Base-by-base conservation (phyloP, 495 filamentous ascomycete genomes). In the Sabuloglossum arenarium region DNA sequence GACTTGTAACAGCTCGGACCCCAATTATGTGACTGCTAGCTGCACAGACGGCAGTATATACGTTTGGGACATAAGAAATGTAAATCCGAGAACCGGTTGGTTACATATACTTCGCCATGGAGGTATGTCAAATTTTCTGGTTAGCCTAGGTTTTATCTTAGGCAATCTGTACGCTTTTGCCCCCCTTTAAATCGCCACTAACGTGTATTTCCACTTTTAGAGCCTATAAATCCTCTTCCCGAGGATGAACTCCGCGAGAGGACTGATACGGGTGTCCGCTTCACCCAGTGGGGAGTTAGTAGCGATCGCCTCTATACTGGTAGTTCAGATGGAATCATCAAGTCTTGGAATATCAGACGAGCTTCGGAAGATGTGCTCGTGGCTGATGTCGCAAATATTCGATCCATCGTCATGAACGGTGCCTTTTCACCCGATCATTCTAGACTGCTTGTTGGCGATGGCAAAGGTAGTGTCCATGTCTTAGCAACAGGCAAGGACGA, bases 11-110 rank as follows among this genome's bases (percentile, higher is more conserved):
- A 55, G 53, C 34, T 19, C 53, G 45, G 55, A 56, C 19, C 52
- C 74, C 43, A 71, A 74, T 27, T 82, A 88, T 59, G 63, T 95
- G 29, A 84, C 87, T 1, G 85, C 85, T 3, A 84, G 85, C 11
- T 91, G 87, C 61, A 98, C 91, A 0, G 79, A 90, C 63, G 84
- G 88, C 1, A 78, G 72, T 6, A 84, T 82, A 0, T 89, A 93
- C 61, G 74, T 96, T 2, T 98, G 86, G 85, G 91, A 98, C 63
- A 71, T 73, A 10, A 79, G 87, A 0, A 72, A 69, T 11, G 70
- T 71, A 0, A n/a, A n/a, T 63, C 70, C 14, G 39, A 5, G 21
- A n/a, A 43, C 9, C 54, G 69, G 43, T 70, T 80, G 0, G 16
- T 72, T 96, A 25, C 84, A 85, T 61, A 65, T 73, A 23, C 71